Base-by-base conservation (phyloP, 305 asterid species). In the Solanum hybrid region DNA sequence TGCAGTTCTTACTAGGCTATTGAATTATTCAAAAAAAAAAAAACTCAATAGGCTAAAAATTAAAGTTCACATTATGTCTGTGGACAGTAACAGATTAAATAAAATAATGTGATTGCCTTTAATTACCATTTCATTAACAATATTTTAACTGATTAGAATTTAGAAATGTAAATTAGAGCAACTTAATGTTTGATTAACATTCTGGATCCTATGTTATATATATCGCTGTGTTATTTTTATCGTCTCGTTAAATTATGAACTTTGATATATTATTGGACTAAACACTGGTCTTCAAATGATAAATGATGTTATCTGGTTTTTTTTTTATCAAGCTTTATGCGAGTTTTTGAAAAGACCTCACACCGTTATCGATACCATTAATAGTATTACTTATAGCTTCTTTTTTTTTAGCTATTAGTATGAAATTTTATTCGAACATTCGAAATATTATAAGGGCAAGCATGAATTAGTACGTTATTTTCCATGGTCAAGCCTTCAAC, bases 61-160 rank as follows among this genome's bases (percentile, higher is more conserved):
- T 20, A 1, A 29, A 29, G 88, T 45, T 84, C 88, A 84, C 88
- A 84, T 51, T 51, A 84, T 51, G 8, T 26, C 22, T 51, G 88
- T 51, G 88, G 75, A 27, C 73, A 45, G 32, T 83, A 26, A 29
- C 0, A 22, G 22, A 17, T 7, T 83, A 83, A 82, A 77, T 78
- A 2, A 78, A 17, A 78, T 15, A 33, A 78, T 13, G 37, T 75
- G 11, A 7, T 61, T 61, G 72, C 12, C 72, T 61, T 29, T 75
- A 75, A 75, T 75, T 61, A 15, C n/a, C n/a, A 20, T 14, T 75
- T 75, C 3, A 14, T 29, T 29, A 75, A 3, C n/a, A 75, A 75
- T 14, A 29, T 29, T 72, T 72, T 26, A 0, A 12, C 0, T 12
- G 9, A 24, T n/a, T 1, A 70, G 4, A 80, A 80, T 11, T n/a